Percentiles rank a stretch among this genome's conserved stretches.
Evolutionary conservation across 2,329 filamentous ascomycete genomes (phyloP).

Genomic region (Rhinocladiella mackenziei): DNA sequence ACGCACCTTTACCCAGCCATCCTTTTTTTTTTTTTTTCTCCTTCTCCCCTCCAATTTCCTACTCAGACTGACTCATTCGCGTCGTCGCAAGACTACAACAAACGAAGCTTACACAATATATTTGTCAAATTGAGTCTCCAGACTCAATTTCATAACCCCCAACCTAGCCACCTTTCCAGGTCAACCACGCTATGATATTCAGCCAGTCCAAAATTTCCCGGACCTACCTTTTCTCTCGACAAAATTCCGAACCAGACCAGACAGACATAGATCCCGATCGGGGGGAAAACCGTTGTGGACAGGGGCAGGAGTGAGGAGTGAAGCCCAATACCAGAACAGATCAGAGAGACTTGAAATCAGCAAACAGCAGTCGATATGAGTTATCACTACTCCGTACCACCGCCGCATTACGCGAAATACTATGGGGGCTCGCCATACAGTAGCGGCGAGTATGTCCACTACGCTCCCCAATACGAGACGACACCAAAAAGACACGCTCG

Average conservation of each 20-base stretch:
- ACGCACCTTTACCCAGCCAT: constrained; percentile 17
- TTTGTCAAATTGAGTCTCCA: constrained; percentile 23
- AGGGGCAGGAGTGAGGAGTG: constrained; percentile 27
- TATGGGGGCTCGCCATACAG: constrained; percentile 27
- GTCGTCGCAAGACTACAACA: constrained; percentile 18
- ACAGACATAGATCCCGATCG: constrained; percentile 27
- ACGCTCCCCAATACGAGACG: constrained; percentile 30
- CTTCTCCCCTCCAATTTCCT: constrained; percentile 11
- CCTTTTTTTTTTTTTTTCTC: constrained; percentile 17
- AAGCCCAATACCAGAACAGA: constrained; percentile 12
- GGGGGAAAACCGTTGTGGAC: constrained; percentile 25
- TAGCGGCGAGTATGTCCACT: constrained; percentile 30
- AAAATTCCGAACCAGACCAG: constrained; percentile 21
- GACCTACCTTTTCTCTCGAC: constrained; percentile 24
- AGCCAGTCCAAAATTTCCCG: constrained; percentile 25
- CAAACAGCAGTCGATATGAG: constrained; percentile 25
- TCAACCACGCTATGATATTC: constrained; percentile 30
- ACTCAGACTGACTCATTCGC: too few species aligned
- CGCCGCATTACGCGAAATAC: constrained; percentile 31
- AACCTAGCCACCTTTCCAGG: constrained; percentile 17
- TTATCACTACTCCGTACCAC: constrained; percentile 29
- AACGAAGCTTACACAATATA: constrained; percentile 6
- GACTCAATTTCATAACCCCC: constrained; percentile 22
- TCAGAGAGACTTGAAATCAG: constrained; percentile 5
- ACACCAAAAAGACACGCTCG: constrained; percentile 52